Evolutionary conservation across 176 grass and related monocot genomes (phyloP).

Genomic region (Phragmites australis): DNA sequence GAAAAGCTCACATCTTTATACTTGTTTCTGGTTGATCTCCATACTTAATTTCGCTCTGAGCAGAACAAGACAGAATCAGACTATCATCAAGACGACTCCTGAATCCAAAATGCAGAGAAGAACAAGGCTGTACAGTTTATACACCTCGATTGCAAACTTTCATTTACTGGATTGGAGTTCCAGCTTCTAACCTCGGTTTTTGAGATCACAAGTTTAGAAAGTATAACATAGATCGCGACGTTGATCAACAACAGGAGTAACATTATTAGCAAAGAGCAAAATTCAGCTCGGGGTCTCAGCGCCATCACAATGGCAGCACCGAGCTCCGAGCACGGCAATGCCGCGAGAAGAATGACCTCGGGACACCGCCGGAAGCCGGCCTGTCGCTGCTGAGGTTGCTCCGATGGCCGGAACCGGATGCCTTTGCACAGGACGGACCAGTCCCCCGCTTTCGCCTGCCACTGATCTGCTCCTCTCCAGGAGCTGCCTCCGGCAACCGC

Average conservation of each 20-base stretch:
- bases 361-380: conserved; percentile 9
- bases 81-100: neutral
- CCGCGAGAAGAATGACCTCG: conserved; percentile 68
- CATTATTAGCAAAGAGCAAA: conserved; percentile 50
- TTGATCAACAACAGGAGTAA: neutral
- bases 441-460: conserved; percentile 25
- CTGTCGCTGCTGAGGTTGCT: conserved; percentile 30
- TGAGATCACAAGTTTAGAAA: conserved; percentile 32
- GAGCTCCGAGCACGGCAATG: conserved; percentile 64
- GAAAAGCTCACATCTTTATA: neutral
- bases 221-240: neutral
- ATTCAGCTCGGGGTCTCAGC: conserved; percentile 12
- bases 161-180: conserved; percentile 9
- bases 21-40: neutral
- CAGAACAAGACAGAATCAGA: neutral
- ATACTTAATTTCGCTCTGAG: neutral
- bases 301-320: conserved; percentile 56
- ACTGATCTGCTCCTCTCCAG: conserved; percentile 42
- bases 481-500: conserved; percentile 35
- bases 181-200: conserved; percentile 31
- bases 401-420: conserved; percentile 2
- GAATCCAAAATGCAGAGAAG: neutral
- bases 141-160: neutral
- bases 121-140: neutral
- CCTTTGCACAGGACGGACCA: conserved; percentile 29